A percentile compares a stretch with the other conserved stretches of the same genome.
phyloP scores from a whole-genome alignment of 108 stramenopile genomes.

The Conticribra guillardii region DNA sequence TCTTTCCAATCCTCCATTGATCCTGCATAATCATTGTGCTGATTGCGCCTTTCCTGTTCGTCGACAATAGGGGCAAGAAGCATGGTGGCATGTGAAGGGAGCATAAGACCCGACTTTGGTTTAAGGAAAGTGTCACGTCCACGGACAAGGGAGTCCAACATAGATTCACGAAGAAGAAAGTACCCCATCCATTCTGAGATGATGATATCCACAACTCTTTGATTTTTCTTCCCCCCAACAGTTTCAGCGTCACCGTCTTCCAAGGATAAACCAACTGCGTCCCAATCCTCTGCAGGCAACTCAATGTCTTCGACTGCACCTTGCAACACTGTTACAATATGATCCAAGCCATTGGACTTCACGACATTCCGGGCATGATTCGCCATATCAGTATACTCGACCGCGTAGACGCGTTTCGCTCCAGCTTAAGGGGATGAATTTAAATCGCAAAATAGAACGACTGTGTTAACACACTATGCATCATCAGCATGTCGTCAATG shows the following conservation, averaged over 20 bases:
- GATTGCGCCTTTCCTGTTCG: constrained; percentile 88
- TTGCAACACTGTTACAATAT: constrained; percentile 97
- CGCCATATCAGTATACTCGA: constrained; percentile 99
- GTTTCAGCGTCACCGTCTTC: constrained; percentile 50
- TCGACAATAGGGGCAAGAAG: constrained; percentile 89
- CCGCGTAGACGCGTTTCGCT: constrained; percentile 90
- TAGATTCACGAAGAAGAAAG: constrained; percentile 95
- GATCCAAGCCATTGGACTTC: constrained; percentile 87
- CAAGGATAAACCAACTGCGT: constrained; percentile 54
- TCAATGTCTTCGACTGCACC: constrained; percentile 87
- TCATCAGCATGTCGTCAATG: too few species aligned
- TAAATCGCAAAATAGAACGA: neutral
- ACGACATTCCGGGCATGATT: constrained; percentile 92
- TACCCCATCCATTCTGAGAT: constrained; percentile 99
- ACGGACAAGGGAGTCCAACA: constrained; percentile 95
- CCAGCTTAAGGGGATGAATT: constrained; percentile 61
- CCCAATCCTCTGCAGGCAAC: constrained; percentile 75
- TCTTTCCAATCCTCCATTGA: constrained; percentile 94
- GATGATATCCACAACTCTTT: constrained; percentile 92
- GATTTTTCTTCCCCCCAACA: constrained; percentile 42
- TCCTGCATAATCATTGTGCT: constrained; percentile 77
- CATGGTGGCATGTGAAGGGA: constrained; percentile 96
- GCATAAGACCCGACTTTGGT: constrained; percentile 90
- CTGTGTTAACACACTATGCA: neutral
- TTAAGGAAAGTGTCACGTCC: constrained; percentile 93